Percentiles rank a stretch among this genome's conserved stretches.
Evolutionary conservation across 768 basidiomycete genomes (phyloP).

Genomic region (Termitomyces sp.): DNA sequence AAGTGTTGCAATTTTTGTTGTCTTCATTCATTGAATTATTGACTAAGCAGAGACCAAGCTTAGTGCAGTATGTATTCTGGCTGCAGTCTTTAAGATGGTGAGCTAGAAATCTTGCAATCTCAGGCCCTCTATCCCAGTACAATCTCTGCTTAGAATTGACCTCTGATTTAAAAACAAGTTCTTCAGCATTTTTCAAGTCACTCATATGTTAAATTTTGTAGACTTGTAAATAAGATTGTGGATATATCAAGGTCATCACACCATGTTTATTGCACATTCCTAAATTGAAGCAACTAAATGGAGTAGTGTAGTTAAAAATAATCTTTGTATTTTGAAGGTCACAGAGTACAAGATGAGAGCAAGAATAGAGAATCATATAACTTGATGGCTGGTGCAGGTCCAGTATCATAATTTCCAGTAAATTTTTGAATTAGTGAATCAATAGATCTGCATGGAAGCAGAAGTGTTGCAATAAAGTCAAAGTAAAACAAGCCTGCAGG

Average conservation of each 20-base stretch:
- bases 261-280: slow-evolving; percentile 3
- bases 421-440: slow-evolving; percentile 14
- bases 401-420: slow-evolving; percentile 14
- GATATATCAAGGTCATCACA: slow-evolving; percentile 4
- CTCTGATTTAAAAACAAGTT: not conserved
- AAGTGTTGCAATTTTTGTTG: no score
- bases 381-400: slow-evolving; percentile 5
- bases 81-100: slow-evolving; percentile 3
- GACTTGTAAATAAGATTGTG: slow-evolving; percentile 5
- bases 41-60: not conserved
- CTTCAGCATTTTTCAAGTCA: not conserved
- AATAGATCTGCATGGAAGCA: slow-evolving; percentile 9
- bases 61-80: not conserved
- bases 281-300: not conserved
- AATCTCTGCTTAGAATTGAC: not conserved
- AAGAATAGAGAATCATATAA: slow-evolving; percentile 4
- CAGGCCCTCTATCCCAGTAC: slow-evolving; percentile 7
- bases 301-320: not conserved
- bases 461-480: slow-evolving; percentile 15
- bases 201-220: not conserved
- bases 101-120: not conserved
- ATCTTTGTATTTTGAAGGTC: slow-evolving; percentile 2
- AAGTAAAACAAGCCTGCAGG: not conserved
- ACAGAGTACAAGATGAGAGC: slow-evolving; percentile 5
- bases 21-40: not conserved